Percentiles rank a stretch among this genome's conserved stretches.
Conservation (phyloP, 306 rosid species). For the Gastrolobium villosum region DNA sequence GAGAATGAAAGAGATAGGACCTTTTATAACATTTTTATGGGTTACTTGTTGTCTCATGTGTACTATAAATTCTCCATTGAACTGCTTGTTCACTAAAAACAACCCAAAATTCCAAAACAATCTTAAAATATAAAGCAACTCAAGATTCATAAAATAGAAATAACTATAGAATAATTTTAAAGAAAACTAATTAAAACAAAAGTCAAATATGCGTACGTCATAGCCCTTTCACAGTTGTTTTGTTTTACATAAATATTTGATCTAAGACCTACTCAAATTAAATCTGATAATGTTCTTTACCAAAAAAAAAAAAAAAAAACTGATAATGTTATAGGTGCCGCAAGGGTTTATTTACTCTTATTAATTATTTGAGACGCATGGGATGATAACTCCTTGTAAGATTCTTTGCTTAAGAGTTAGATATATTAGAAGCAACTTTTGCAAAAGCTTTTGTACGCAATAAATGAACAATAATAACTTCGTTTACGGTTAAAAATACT, state of each 20-base stretch:
- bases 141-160: background rate
- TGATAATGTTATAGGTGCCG: background rate
- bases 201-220: background rate
- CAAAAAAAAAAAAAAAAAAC: too few species aligned
- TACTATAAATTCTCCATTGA: background rate
- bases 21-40: background rate
- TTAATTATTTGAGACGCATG: background rate
- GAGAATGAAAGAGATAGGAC: background rate
- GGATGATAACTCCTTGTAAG: too few species aligned
- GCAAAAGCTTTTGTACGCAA: too few species aligned
- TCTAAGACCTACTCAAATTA: background rate
- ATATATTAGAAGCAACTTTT: too few species aligned
- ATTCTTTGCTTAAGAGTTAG: too few species aligned
- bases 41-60: background rate
- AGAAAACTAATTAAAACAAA: background rate
- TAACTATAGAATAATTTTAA: background rate
- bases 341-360: background rate
- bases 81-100: constrained; percentile 20
- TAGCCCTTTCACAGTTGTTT: background rate
- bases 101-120: constrained; percentile 15
- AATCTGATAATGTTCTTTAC: background rate
- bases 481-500: too few species aligned
- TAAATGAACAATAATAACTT: too few species aligned
- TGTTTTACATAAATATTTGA: background rate
- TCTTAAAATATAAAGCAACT: background rate